Conservation (phyloP, 352 stramenopile species). For the Globisporangium cystogenes region DNA sequence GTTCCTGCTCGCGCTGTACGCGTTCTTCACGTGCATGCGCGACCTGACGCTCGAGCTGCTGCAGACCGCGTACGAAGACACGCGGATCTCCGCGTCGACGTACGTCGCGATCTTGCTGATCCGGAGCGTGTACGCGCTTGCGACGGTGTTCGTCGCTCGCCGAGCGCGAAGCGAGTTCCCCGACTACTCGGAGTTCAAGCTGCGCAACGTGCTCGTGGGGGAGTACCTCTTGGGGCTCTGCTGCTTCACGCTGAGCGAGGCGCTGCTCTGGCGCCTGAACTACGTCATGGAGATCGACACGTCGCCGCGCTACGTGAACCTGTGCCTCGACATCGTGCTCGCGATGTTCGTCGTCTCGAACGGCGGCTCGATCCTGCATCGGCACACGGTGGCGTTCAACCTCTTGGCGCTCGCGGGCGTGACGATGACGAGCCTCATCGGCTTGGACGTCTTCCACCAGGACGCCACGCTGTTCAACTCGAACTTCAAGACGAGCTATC, state of each 20-base stretch:
- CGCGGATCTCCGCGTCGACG: conserved; percentile 22
- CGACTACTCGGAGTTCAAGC: conserved; percentile 49
- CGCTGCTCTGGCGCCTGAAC: conserved; percentile 53
- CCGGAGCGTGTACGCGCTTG: conserved; percentile 21
- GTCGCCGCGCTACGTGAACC: conserved; percentile 61
- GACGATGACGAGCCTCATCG: conserved; percentile 31
- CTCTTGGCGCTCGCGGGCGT: conserved; percentile 45
- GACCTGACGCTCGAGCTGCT: conserved; percentile 55
- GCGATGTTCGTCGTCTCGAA: conserved; percentile 85
- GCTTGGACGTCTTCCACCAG: conserved; percentile 44
- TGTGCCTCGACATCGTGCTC: conserved; percentile 75
- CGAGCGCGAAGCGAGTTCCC: conserved; percentile 40
- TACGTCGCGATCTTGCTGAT: conserved; percentile 43
- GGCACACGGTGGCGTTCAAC: conserved; percentile 64
- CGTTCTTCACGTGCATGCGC: conserved; percentile 58
- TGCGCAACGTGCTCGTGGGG: conserved; percentile 56
- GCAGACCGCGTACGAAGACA: conserved; percentile 10
- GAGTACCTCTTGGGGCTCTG: conserved; percentile 56
- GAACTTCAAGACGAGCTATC: conserved; percentile 79
- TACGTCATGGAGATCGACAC: conserved; percentile 53
- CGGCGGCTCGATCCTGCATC: conserved; percentile 69
- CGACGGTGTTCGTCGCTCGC: conserved; percentile 21
- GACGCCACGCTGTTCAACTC: conserved; percentile 52
- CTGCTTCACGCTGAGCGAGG: conserved; percentile 41
- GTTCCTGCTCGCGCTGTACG: conserved; percentile 47